phyloP scores from a whole-genome alignment of 176 grass and related monocot species.

The Avena sativa region DNA sequence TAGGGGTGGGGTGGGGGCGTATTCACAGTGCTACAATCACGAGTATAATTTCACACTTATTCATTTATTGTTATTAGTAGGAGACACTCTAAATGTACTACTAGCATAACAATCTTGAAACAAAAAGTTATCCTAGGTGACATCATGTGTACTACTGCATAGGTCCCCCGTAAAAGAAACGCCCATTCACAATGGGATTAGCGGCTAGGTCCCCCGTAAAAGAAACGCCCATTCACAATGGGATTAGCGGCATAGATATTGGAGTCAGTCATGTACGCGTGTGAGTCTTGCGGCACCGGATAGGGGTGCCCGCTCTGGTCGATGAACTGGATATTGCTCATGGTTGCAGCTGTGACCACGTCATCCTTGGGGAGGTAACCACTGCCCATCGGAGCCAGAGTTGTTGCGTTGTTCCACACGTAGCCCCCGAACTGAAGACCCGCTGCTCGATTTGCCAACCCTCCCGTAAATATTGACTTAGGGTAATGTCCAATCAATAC shows the following conservation, averaged over 20 bases:
- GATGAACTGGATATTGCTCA: too few relatives aligned
- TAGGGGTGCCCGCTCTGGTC: too few relatives aligned
- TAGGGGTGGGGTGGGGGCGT: too few relatives aligned
- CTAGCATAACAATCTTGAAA: not conserved
- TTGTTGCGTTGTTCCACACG: not conserved
- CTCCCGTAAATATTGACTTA: not conserved
- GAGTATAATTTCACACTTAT: too few relatives aligned
- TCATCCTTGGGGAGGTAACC: not conserved
- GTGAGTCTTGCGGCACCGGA: not conserved
- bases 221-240: too few relatives aligned
- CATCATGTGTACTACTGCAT: not conserved
- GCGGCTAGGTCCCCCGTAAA: too few relatives aligned
- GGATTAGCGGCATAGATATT: not conserved
- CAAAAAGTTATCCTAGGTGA: not conserved
- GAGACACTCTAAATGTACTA: not conserved
- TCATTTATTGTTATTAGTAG: too few relatives aligned
- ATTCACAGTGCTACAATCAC: too few relatives aligned
- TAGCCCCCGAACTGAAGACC: not conserved
- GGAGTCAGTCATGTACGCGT: not conserved
- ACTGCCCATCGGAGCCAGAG: constrained; percentile 2
- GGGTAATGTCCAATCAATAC: not conserved
- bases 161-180: too few relatives aligned
- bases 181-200: not conserved
- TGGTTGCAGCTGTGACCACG: not conserved
- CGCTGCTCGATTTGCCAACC: not conserved